A percentile compares a stretch with the other conserved stretches of the same genome.
Conservation (phyloP, 495 filamentous ascomycete genomes). For the Penicillium riverlandense region DNA sequence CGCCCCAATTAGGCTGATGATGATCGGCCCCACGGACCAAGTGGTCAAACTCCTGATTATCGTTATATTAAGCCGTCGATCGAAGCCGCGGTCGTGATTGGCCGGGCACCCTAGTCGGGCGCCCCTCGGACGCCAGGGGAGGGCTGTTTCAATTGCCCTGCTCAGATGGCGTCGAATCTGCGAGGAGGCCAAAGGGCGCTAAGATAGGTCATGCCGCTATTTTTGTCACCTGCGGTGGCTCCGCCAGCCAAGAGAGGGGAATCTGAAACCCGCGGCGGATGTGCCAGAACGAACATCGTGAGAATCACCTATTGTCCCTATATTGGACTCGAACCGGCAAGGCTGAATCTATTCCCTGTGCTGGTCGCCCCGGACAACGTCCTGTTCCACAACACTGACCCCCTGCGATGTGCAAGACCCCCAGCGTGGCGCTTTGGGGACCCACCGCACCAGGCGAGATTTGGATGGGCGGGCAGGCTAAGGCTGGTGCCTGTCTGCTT, state of each 20-base stretch:
- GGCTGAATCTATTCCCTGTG: no score
- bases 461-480: slow-evolving; percentile 15
- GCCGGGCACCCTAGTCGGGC: slow-evolving; percentile 1
- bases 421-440: slow-evolving; percentile 6
- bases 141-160: slow-evolving; percentile 13
- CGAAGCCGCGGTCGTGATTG: slow-evolving; percentile 10
- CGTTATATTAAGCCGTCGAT: neutral
- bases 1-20: slow-evolving; percentile 11
- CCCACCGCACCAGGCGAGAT: slow-evolving; percentile 21
- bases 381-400: no score
- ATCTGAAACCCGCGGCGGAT: no score
- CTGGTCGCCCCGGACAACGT: no score
- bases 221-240: slow-evolving; percentile 21
- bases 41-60: slow-evolving; percentile 7
- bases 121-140: slow-evolving; percentile 15
- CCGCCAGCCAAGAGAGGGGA: slow-evolving; percentile 7
- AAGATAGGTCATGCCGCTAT: slow-evolving; percentile 6
- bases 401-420: neutral
- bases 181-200: slow-evolving; percentile 12
- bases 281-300: neutral
- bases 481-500: slow-evolving; percentile 8
- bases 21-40: slow-evolving; percentile 13
- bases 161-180: neutral
- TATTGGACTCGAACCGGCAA: no score
- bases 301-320: neutral